A percentile compares a stretch with the other conserved stretches of the same genome.
Evolutionary conservation across 257 asterid genomes (phyloP).

Genomic region (Thymus mandschuricus): DNA sequence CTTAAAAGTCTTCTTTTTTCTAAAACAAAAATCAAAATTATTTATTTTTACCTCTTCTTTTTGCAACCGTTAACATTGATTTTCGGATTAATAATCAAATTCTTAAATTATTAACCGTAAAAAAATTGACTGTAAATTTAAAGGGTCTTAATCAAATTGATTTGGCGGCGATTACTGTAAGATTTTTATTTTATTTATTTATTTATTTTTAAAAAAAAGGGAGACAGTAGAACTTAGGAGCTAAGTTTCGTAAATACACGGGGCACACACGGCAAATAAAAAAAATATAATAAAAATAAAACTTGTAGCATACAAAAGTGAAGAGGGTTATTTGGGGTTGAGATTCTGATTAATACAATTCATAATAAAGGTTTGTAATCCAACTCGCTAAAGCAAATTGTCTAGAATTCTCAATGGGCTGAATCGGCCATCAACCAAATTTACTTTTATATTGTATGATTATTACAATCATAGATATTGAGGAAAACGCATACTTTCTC

Average conservation of each 20-base stretch:
- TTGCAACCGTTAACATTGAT: not conserved
- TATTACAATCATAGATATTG: no score
- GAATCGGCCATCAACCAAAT: slow-evolving; percentile 28
- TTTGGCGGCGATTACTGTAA: slow-evolving; percentile 16
- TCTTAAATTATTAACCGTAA: not conserved
- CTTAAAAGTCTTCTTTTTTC: not conserved
- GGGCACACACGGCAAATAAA: slow-evolving; percentile 37
- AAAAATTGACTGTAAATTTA: not conserved
- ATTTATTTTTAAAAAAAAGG: no score
- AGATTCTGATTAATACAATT: slow-evolving; percentile 67
- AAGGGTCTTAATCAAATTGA: slow-evolving; percentile 15
- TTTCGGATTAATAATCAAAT: not conserved
- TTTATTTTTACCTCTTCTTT: not conserved
- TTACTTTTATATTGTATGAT: no score
- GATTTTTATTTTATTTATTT: no score
- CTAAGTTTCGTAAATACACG: slow-evolving; percentile 48
- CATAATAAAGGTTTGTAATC: slow-evolving; percentile 37
- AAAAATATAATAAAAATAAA: not conserved
- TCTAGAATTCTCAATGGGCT: slow-evolving; percentile 33
- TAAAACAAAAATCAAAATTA: not conserved
- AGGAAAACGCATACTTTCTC: no score
- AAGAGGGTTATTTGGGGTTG: slow-evolving; percentile 32
- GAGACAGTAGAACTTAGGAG: slow-evolving; percentile 45
- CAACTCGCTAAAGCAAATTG: slow-evolving; percentile 38
- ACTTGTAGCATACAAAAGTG: slow-evolving; percentile 60